These are phyloP conservation scores for Tuctoria greenei DNA, from an alignment of 176 grass and related monocot genomes.

Conservation along the genomic window DNA sequence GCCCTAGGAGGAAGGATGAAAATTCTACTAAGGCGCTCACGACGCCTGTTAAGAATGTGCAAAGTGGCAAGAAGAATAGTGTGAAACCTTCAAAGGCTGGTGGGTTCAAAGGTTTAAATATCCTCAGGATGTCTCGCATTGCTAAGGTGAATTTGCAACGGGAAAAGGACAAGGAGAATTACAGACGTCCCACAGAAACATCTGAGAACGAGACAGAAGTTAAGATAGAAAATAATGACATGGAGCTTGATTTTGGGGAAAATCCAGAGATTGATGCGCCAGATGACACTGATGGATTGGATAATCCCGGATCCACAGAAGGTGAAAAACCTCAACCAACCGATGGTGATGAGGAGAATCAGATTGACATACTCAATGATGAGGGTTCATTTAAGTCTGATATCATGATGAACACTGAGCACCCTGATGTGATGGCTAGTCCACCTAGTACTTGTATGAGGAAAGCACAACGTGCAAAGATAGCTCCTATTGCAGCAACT, in stretches of 20 bases:
- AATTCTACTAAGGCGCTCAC: slow-evolving; percentile 56
- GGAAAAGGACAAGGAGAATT: slow-evolving; percentile 91
- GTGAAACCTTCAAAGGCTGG: slow-evolving; percentile 55
- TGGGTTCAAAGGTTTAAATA: slow-evolving; percentile 65
- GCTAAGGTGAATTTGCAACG: slow-evolving; percentile 94
- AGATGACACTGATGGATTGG: slow-evolving; percentile 72
- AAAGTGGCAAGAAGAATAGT: slow-evolving; percentile 57
- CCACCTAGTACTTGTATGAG: slow-evolving; percentile 64
- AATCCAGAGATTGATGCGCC: slow-evolving; percentile 72
- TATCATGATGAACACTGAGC: slow-evolving; percentile 44
- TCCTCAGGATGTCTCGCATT: slow-evolving; percentile 87
- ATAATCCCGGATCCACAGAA: slow-evolving; percentile 50
- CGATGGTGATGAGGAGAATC: slow-evolving; percentile 64
- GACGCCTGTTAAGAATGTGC: slow-evolving; percentile 76
- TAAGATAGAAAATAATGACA: slow-evolving; percentile 84
- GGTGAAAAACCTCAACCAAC: slow-evolving; percentile 46
- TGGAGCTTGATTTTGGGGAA: slow-evolving; percentile 97
- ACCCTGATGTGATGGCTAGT: slow-evolving; percentile 54
- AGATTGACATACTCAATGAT: slow-evolving; percentile 58
- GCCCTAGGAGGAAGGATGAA: slow-evolving; percentile 60
- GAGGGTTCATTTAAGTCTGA: slow-evolving; percentile 47
- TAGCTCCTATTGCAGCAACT: slow-evolving; percentile 40
- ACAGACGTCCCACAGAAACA: slow-evolving; percentile 61
- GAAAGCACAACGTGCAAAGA: slow-evolving; percentile 64
- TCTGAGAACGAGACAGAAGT: slow-evolving; percentile 67